Evolutionary conservation across 495 filamentous ascomycete species (phyloP).

Genomic region (Neurospora pannonica): DNA sequence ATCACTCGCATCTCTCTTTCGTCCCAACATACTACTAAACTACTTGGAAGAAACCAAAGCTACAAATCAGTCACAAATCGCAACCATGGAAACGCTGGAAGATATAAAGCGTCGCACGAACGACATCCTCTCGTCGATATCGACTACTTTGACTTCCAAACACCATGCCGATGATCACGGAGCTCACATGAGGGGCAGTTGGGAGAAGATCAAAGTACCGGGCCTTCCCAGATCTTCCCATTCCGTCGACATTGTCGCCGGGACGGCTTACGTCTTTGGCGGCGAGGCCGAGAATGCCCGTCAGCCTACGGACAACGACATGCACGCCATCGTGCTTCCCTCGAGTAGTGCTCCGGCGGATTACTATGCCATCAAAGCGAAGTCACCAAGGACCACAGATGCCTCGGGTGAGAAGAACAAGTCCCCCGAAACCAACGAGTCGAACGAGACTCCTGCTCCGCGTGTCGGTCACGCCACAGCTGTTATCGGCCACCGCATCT

Average conservation of each 20-base stretch:
- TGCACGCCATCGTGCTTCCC: slow-evolving; percentile 57
- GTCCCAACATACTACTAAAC: background rate
- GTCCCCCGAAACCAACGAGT: background rate
- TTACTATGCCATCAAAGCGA: slow-evolving; percentile 45
- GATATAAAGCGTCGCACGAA: slow-evolving; percentile 36
- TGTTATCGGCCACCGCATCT: slow-evolving; percentile 50
- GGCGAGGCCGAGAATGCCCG: slow-evolving; percentile 40
- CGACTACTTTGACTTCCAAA: slow-evolving; percentile 19
- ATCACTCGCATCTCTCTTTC: background rate
- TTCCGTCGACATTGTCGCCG: slow-evolving; percentile 53
- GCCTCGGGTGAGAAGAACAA: slow-evolving; percentile 20
- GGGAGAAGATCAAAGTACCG: slow-evolving; percentile 45
- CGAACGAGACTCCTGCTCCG: slow-evolving; percentile 34
- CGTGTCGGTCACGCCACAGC: slow-evolving; percentile 51
- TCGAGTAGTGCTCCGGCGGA: slow-evolving; percentile 43
- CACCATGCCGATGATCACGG: slow-evolving; percentile 9
- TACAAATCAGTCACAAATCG: background rate
- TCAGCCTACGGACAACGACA: slow-evolving; percentile 55
- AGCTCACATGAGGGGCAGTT: slow-evolving; percentile 44
- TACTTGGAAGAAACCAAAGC: background rate
- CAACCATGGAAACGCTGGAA: slow-evolving; percentile 34
- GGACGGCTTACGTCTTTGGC: slow-evolving; percentile 62
- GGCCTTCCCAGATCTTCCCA: slow-evolving; percentile 60
- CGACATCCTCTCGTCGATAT: slow-evolving; percentile 31
- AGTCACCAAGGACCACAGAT: slow-evolving; percentile 3